Evolutionary conservation across 805 yeast species (phyloP), one percentile per base, ranked within the genome.

Genomic region (Teunomyces pallodes): DNA sequence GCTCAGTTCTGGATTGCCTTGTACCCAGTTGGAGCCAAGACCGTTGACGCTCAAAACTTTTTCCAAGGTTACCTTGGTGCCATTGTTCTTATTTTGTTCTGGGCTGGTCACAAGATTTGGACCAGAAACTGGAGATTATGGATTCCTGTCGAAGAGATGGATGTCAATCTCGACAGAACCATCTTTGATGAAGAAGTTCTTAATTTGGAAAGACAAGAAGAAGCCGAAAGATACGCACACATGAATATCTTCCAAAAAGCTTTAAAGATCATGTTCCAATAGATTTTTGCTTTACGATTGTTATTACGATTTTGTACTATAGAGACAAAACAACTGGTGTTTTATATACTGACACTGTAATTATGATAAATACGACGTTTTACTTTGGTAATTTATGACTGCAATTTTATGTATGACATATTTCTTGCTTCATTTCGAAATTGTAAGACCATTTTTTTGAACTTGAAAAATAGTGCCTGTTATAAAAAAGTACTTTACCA

Each of bases 1-100:
- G 75, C 72, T 20, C 76, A 72, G 55, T 72, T 72, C 57, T 72
- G 75, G 75, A 71, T 72, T 42, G 74, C 77, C 4, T 67, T 72
- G 47, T 72, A 53, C 62, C 77, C 77, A 7, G 52, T 64, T 47
- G 71, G 56, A 16, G 46, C 50, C 14, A 54, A 57, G 45, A 60
- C 49, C 28, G 65, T 69, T n/a, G 50, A 57, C 44, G 71, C 60
- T 12, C 41, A 49, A 10, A 56, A 57, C 48, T 69, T 69, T 47
- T 69, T 69, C 60, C 66, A 68, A 47, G 55, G 54, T 39, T 68
- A 68, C 54, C 56, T 68, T 46, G 73, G 69, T 43, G 69, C 64
- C 24, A 54, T 62, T 20, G 68, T 68, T n/a, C 56, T 69, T 30
- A 41, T 67, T 17, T 47, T 63, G 5, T 63, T 66, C 49, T 69